phyloP scores from a whole-genome alignment of 1,284 basidiomycete species.

The Coniferiporia sulphurascens region DNA sequence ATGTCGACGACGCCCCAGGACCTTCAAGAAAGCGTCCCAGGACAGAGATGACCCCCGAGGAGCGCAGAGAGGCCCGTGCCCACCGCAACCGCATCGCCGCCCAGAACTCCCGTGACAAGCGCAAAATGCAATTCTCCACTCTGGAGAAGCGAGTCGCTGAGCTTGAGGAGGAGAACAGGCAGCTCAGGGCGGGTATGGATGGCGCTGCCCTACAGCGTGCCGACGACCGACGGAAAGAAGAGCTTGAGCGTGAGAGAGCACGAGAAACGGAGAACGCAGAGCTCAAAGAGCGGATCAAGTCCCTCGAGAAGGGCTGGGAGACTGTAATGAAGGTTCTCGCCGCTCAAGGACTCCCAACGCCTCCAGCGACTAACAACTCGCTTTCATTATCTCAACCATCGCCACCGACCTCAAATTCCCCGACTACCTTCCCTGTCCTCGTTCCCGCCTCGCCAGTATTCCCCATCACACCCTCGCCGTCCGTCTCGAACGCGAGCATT shows the following conservation, averaged over 20 bases:
- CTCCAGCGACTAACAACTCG: conserved; percentile 26
- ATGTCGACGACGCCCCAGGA: conserved; percentile 28
- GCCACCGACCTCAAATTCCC: conserved; percentile 26
- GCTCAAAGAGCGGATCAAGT: conserved; percentile 66
- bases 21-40: conserved; percentile 66
- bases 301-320: conserved; percentile 75
- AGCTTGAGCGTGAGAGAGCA: conserved; percentile 42
- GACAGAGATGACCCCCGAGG: conserved; percentile 56
- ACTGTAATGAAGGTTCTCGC: conserved; percentile 69
- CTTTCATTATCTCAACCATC: conserved; percentile 25
- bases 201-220: conserved; percentile 26
- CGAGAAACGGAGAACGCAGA: conserved; percentile 68
- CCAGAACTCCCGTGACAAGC: conserved; percentile 76
- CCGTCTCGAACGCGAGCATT: conserved; percentile 20
- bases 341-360: conserved; percentile 52
- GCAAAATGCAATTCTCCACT: conserved; percentile 67
- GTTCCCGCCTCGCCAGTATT: conserved; percentile 30
- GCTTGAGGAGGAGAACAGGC: conserved; percentile 43
- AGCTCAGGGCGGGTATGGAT: conserved; percentile 36
- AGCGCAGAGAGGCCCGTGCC: conserved; percentile 76
- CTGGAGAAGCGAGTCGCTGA: conserved; percentile 39
- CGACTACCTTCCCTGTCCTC: conserved; percentile 30
- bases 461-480: conserved; percentile 28
- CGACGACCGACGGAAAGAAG: conserved; percentile 27
- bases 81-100: conserved; percentile 78